phyloP scores from a whole-genome alignment of 139 green algal genomes.

The Haematococcus lacustris region DNA sequence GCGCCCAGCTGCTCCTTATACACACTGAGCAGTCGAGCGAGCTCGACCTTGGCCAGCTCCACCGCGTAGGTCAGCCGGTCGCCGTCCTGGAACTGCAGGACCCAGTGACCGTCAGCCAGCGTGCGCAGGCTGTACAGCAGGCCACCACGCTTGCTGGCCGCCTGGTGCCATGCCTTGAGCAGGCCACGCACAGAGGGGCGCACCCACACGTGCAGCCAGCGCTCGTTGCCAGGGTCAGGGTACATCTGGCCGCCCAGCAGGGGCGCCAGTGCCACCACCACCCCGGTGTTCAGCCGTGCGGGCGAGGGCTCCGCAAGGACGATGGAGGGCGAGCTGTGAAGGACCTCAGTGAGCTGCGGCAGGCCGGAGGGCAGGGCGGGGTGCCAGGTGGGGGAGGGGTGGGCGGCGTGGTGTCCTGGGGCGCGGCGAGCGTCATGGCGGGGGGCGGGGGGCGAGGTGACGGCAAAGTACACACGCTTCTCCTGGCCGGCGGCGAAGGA shows the following conservation, averaged over 20 bases:
- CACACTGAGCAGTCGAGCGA: no score
- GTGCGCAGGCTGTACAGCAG: conserved; percentile 39
- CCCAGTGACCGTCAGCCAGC: conserved; percentile 79
- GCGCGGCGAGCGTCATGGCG: background rate
- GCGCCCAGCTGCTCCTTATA: no score
- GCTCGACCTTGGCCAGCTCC: no score
- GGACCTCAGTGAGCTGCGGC: background rate
- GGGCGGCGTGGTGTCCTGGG: background rate
- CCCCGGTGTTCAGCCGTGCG: conserved; percentile 35
- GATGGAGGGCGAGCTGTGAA: conserved; percentile 44
- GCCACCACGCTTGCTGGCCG: conserved; percentile 26
- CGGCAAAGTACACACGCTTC: conserved; percentile 58
- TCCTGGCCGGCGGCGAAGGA: conserved; percentile 68
- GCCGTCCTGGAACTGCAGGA: conserved; percentile 64
- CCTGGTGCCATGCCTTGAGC: conserved; percentile 31
- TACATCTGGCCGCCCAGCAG: conserved; percentile 52
- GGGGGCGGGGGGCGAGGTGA: conserved; percentile 14
- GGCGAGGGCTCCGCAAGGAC: conserved; percentile 56
- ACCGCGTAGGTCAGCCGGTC: no score
- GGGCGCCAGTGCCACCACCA: conserved; percentile 66
- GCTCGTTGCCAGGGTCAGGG: conserved; percentile 46
- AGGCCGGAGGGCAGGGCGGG: background rate
- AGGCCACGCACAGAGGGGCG: conserved; percentile 61
- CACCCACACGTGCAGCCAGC: conserved; percentile 79
- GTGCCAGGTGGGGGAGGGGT: background rate